Percentiles rank a stretch among this genome's conserved stretches.
These are phyloP conservation scores for Candida insectorum DNA, from an alignment of 805 yeast species.

Conservation along the genomic window DNA sequence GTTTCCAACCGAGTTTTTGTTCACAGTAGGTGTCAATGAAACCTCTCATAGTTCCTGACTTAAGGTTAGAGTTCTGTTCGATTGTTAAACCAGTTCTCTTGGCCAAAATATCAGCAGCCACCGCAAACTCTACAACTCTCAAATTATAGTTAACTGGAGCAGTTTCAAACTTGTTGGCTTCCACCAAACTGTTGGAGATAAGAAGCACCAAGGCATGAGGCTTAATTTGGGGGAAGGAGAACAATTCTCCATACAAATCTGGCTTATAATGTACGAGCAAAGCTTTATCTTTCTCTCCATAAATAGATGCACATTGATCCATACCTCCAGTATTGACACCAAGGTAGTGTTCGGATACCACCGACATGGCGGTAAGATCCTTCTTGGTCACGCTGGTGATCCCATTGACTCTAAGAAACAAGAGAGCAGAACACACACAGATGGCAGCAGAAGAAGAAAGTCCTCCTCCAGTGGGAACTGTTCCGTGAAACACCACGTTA, in stretches of 20 bases:
- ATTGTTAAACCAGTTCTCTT: constrained; percentile 41
- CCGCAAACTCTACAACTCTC: constrained; percentile 67
- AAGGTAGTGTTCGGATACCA: constrained; percentile 64
- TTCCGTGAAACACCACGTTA: constrained; percentile 54
- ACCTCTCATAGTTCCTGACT: constrained; percentile 62
- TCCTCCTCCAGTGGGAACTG: constrained; percentile 72
- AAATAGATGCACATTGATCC: constrained; percentile 73
- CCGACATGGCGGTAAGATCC: constrained; percentile 57
- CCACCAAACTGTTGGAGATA: constrained; percentile 60
- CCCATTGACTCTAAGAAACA: constrained; percentile 53
- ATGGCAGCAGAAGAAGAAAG: constrained; percentile 71
- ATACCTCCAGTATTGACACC: constrained; percentile 80
- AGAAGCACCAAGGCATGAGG: constrained; percentile 48
- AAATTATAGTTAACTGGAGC: constrained; percentile 69
- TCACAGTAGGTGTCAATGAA: constrained; percentile 51
- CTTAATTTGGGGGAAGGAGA: constrained; percentile 47
- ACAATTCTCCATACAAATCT: constrained; percentile 49
- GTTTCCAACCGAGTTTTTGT: constrained; percentile 20
- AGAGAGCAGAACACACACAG: constrained; percentile 60
- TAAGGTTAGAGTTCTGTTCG: constrained; percentile 47
- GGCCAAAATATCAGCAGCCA: constrained; percentile 63
- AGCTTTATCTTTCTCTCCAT: constrained; percentile 57
- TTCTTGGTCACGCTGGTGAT: constrained; percentile 40
- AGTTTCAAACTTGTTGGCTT: constrained; percentile 64
- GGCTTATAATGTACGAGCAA: constrained; percentile 62